phyloP scores from a whole-genome alignment of 1,139 yeast species.

The Pichia cactophila region DNA sequence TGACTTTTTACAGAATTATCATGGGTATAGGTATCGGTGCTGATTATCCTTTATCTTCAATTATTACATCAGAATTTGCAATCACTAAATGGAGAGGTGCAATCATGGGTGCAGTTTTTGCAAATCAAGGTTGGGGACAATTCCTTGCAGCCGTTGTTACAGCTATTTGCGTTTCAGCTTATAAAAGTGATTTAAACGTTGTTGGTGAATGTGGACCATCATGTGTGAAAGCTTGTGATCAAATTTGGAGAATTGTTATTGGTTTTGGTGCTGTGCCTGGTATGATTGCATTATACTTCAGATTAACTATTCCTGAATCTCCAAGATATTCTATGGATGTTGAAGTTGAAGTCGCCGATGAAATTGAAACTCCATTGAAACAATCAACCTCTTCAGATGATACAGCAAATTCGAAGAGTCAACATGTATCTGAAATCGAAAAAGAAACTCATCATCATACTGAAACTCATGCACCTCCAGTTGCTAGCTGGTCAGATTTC shows the following conservation, averaged over 20 bases:
- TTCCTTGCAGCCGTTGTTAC: constrained; percentile 77
- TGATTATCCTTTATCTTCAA: constrained; percentile 95
- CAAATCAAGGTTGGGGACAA: constrained; percentile 92
- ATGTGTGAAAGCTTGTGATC: constrained; percentile 75
- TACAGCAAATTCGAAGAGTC: constrained; percentile 28
- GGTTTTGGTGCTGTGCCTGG: constrained; percentile 93
- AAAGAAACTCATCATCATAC: not conserved
- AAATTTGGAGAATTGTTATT: constrained; percentile 85
- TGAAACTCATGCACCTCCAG: constrained; percentile 35
- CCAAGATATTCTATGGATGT: constrained; percentile 82
- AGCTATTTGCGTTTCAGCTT: constrained; percentile 61
- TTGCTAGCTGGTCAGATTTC: constrained; percentile 56
- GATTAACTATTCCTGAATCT: constrained; percentile 90
- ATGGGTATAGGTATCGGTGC: constrained; percentile 99
- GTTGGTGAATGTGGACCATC: constrained; percentile 45
- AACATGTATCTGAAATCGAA: constrained; percentile 26
- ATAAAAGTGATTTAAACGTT: constrained; percentile 52
- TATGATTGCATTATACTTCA: constrained; percentile 69
- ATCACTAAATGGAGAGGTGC: constrained; percentile 96
- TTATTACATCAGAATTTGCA: constrained; percentile 81
- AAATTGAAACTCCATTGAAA: constrained; percentile 37
- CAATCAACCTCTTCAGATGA: constrained; percentile 36
- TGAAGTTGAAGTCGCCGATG: constrained; percentile 55
- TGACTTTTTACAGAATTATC: constrained; percentile 68
- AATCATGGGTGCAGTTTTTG: constrained; percentile 87